Base-by-base conservation (phyloP, 192 early-diverging fungal species). In the Backusella australiensis region DNA sequence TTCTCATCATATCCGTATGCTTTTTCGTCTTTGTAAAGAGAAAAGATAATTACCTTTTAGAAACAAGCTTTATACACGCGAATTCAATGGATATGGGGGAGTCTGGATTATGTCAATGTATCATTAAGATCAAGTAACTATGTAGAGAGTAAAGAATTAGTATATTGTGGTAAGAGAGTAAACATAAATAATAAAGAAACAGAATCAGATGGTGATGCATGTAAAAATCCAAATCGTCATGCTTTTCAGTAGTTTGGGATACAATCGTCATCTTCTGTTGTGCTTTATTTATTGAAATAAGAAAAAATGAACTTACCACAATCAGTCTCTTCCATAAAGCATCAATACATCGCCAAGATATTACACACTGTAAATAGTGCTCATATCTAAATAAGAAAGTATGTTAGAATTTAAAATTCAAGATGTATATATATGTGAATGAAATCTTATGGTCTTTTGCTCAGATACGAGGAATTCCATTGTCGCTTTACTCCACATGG, bases 121-220 rank as follows among this genome's bases (percentile, higher is more conserved):
- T 32, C 38, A 14, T 32, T 29, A 49, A 34, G 14, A 41, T 6
- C 5, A 21, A 38, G 56, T 56, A 23, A 11, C 52, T 36, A 59
- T 46, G 38, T 21, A 38, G 1, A 34, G 35, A 4, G 1, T 12
- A 21, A 21, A 34, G 14, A 38, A 56, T 36, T 38, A 38, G 32
- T 38, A 36, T 44, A 44, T 17, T 32, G 15, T 68, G 32, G 6
- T 5, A n/a, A 46, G 23, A 2, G 29, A 2, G 41, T 17, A 46
- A 34, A 32, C 7, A 34, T 49, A 69, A 46, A 34, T 15, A 36
- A 35, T 36, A 65, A 39, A 26, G 9, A 12, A 34, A 67, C 41
- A 67, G 74, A 75, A 75, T 75, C 74, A 75, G 74, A 75, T 75
- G 74, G 74, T 75, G 74, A 66, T 75, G 74, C 74, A 75, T 75